These are phyloP conservation scores for Colletotrichum lupini DNA, from an alignment of 2,329 filamentous ascomycete genomes.

Conservation along the genomic window DNA sequence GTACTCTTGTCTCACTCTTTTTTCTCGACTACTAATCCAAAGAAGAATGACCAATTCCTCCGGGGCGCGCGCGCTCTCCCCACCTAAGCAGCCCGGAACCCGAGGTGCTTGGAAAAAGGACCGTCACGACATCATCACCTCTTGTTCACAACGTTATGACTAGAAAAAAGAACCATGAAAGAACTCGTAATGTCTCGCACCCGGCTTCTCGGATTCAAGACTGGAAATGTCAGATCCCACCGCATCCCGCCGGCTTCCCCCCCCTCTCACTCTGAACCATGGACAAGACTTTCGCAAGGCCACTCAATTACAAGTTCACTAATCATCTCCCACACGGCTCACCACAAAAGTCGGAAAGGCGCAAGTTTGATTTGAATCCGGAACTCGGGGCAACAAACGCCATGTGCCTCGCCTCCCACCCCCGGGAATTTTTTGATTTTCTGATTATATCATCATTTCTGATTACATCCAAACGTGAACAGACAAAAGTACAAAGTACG, in stretches of 20 bases:
- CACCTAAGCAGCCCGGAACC: too few species aligned
- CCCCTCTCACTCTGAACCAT: background rate
- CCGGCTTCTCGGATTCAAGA: too few species aligned
- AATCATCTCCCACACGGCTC: background rate
- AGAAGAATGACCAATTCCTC: too few species aligned
- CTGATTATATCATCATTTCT: constrained; percentile 21
- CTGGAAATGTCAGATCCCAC: too few species aligned
- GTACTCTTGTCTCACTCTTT: too few species aligned
- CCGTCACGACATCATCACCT: too few species aligned
- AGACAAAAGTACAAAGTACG: background rate
- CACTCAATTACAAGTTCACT: background rate
- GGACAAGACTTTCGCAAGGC: background rate
- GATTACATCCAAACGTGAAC: background rate
- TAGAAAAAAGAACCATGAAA: too few species aligned
- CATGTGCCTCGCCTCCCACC: background rate
- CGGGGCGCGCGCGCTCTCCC: too few species aligned
- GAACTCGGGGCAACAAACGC: background rate
- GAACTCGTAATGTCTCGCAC: too few species aligned
- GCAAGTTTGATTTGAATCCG: background rate
- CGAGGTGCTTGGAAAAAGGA: too few species aligned
- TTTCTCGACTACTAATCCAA: too few species aligned
- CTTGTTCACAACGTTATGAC: too few species aligned
- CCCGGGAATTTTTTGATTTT: background rate
- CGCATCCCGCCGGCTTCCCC: background rate
- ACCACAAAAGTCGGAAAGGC: background rate